Percentiles rank a stretch among this genome's conserved stretches.
These are phyloP conservation scores for Penicillium soppii DNA, from an alignment of 495 filamentous ascomycete genomes.

Conservation along the genomic window DNA sequence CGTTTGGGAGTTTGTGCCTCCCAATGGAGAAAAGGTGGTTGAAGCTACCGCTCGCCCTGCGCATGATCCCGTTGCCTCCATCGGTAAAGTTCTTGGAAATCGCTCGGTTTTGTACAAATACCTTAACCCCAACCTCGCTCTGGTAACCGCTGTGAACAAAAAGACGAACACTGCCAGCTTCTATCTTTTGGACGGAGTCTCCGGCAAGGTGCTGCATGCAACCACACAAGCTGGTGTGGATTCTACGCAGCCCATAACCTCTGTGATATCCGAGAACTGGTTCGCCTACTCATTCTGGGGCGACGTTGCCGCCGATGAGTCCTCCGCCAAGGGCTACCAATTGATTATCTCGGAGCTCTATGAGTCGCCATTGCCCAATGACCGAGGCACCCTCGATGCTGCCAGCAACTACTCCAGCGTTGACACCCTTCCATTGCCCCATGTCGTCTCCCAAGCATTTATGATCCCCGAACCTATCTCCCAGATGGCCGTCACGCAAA, in stretches of 20 bases:
- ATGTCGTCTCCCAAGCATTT: slow-evolving; percentile 75
- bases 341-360: slow-evolving; percentile 85
- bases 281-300: slow-evolving; percentile 86
- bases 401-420: slow-evolving; percentile 69
- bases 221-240: slow-evolving; percentile 73
- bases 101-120: slow-evolving; percentile 96
- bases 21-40: slow-evolving; percentile 63
- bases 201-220: slow-evolving; percentile 74
- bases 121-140: slow-evolving; percentile 80
- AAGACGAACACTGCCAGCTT: slow-evolving; percentile 55
- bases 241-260: slow-evolving; percentile 67
- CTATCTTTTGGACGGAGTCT: slow-evolving; percentile 84
- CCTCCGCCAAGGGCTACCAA: slow-evolving; percentile 78
- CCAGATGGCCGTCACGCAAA: slow-evolving; percentile 80
- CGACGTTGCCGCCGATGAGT: slow-evolving; percentile 44
- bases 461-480: slow-evolving; percentile 74
- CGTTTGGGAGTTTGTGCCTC: slow-evolving; percentile 75
- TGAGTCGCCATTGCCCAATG: slow-evolving; percentile 78
- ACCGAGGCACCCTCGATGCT: slow-evolving; percentile 75
- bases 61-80: slow-evolving; percentile 89
- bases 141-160: slow-evolving; percentile 69
- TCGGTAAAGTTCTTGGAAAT: slow-evolving; percentile 88
- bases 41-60: slow-evolving; percentile 63
- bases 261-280: slow-evolving; percentile 90
- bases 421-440: slow-evolving; percentile 50